Evolutionary conservation across 2,329 filamentous ascomycete species (phyloP), one percentile per base, ranked within the genome.

Genomic region (Exophiala alcalophila): DNA sequence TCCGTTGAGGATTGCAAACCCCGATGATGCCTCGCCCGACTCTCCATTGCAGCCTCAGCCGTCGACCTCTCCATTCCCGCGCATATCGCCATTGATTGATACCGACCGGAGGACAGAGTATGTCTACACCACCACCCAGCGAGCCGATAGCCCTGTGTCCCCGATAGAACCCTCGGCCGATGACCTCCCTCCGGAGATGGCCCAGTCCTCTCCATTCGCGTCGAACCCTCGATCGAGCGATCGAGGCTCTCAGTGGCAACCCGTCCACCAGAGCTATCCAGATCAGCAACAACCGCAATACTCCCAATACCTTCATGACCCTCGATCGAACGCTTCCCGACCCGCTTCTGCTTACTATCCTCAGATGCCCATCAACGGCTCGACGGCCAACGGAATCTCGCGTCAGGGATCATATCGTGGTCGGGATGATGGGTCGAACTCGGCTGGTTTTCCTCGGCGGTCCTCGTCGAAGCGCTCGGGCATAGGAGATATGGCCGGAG

Each of bases 1-100:
- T 61, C 91, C 91, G 60, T 74, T 98, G 67, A 87, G 91, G 65
- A 97, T 98, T 66, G 91, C 92, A 59, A 98, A 97, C 66, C 91
- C 91, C 41, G 90, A 96, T 70, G 81, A 92, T 69, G 76, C 78
- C 49, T 71, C 71, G 49, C 45, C 56, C 44, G 41, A 54, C 50
- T 52, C 59, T 40, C 59, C 43, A 49, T 58, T 39, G 39, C 59
- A 52, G 40, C 49, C 33, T 35, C 47, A 54, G 16, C 45, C 57
- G 25, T 14, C 49, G 21, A 24, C 39, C 19, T 33, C 43, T 20
- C 26, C 25, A n/a, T 47, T 47, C 33, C 47, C 42, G 19, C 47
- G 36, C 14, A 44, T 54, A 30, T 54, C 52, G 20, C 53, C 53
- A 8, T 34, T 56, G 14, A 26, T 45, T 33, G 47, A 52, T 27